phyloP scores from a whole-genome alignment of 2,329 filamentous ascomycete genomes.

The Colletotrichum navitas region DNA sequence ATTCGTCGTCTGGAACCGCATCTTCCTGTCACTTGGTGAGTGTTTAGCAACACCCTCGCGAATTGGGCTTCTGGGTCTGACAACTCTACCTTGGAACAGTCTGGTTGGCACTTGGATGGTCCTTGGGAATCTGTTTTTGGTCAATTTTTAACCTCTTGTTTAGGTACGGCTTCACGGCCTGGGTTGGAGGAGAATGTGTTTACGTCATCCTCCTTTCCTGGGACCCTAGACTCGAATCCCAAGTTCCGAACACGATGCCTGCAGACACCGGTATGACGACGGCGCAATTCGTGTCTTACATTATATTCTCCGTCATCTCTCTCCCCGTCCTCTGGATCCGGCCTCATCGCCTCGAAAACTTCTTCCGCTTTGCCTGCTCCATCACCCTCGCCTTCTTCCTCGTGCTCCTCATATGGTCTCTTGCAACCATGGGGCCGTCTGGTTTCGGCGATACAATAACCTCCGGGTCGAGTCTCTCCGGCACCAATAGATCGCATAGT shows the following conservation, averaged over 20 bases:
- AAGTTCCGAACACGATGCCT: conserved; percentile 58
- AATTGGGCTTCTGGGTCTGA: too few species aligned
- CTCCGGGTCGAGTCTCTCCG: conserved; percentile 44
- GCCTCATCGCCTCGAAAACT: conserved; percentile 57
- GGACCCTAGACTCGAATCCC: conserved; percentile 57
- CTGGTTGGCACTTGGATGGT: conserved; percentile 40
- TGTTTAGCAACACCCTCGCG: too few species aligned
- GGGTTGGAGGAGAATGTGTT: conserved; percentile 61
- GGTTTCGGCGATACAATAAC: conserved; percentile 54
- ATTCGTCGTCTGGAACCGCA: conserved; percentile 53
- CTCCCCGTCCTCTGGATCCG: conserved; percentile 59
- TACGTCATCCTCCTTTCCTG: conserved; percentile 61
- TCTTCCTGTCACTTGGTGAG: conserved; percentile 53
- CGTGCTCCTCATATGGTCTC: conserved; percentile 58
- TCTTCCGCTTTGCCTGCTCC: conserved; percentile 57
- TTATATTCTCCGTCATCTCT: conserved; percentile 59
- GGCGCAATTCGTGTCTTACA: conserved; percentile 58
- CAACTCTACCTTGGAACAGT: conserved; percentile 40
- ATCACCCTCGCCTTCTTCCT: conserved; percentile 57
- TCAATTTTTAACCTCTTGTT: neutral
- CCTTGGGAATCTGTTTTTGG: too few species aligned
- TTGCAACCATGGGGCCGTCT: conserved; percentile 56
- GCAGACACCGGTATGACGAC: conserved; percentile 58
- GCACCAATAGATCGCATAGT: conserved; percentile 49
- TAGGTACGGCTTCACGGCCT: conserved; percentile 60